Base-by-base conservation (phyloP, 192 early-diverging fungal genomes). In the Coemansia sp. region DNA sequence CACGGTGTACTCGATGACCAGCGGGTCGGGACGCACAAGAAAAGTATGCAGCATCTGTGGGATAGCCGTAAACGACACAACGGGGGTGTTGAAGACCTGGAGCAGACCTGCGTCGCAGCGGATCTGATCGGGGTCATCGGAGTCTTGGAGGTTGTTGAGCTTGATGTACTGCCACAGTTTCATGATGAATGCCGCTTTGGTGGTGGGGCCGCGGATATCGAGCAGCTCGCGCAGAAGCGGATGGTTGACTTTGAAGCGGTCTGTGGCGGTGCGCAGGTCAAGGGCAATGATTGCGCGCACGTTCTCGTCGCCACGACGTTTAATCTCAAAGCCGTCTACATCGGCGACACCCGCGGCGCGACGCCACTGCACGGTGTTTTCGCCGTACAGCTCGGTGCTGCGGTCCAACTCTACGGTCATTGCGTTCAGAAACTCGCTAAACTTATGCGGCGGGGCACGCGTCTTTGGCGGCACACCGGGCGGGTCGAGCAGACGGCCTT, bases 81-180 rank as follows among this genome's bases (percentile, higher is more conserved):
- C 80, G 3, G 76, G 60, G 38, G 60, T 62, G 15, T 84, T 84
- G 21, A 97, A 65, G 78, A 91, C 88, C 66, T 85, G 80, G 19
- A 79, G 61, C 22, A 98, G 73, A 18, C 80, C 81, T 9, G 80
- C 80, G 70, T 98, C 91, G 70, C 89, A 91, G 59, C 90, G 87
- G 48, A 98, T 91, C 22, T 87, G 71, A 48, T 90, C 72, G 62
- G 93, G 92, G 69, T 98, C 93, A 39, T 95, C 90, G 13, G 80
- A 60, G 66, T 96, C 94, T 80, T 95, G 94, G 50, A 98, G 73
- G 43, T 89, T 88, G 71, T 98, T 84, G 51, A 84, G 69, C 87
- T 92, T 96, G 61, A 98, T 88, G 64, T 98, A 98, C 69, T 98
- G 91, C 94, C 94, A 96, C 45, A 98, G 66, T 42, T 86, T 87